Conservation (phyloP, 768 basidiomycete species). For the Russula earlei region DNA sequence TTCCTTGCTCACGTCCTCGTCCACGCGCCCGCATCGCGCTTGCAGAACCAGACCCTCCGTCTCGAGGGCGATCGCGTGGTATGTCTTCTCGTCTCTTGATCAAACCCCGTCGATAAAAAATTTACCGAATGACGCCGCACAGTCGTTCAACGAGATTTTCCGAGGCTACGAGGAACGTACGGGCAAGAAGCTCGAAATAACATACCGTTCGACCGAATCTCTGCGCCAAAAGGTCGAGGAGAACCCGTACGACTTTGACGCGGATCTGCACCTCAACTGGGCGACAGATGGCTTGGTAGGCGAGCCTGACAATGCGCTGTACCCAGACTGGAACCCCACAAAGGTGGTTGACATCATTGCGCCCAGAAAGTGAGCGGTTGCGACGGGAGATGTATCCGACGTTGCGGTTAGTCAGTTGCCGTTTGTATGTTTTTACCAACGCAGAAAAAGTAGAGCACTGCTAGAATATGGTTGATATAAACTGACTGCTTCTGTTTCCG, state of each 20-base stretch:
- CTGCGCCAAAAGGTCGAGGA: slow-evolving; percentile 7
- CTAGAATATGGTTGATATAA: background rate
- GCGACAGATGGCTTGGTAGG: slow-evolving; percentile 9
- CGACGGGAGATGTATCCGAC: background rate
- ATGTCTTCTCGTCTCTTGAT: background rate
- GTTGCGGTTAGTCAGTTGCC: background rate
- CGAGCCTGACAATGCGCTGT: slow-evolving; percentile 12
- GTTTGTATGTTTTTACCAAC: background rate
- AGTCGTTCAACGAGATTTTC: slow-evolving; percentile 21
- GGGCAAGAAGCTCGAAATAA: slow-evolving; percentile 15
- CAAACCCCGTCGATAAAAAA: background rate
- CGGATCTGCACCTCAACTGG: slow-evolving; percentile 9
- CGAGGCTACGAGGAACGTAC: slow-evolving; percentile 13
- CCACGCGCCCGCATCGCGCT: slow-evolving; percentile 12
- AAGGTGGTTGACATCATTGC: slow-evolving; percentile 13
- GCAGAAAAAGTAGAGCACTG: background rate
- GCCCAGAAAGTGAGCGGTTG: background rate
- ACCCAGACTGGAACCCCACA: slow-evolving; percentile 21
- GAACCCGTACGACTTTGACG: slow-evolving; percentile 15
- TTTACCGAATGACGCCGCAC: background rate
- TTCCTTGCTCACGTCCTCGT: slow-evolving; percentile 20
- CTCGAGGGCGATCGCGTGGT: slow-evolving; percentile 18
- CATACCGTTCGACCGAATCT: slow-evolving; percentile 7
- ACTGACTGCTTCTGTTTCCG: background rate
- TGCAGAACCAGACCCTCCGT: slow-evolving; percentile 12